Percentiles rank a stretch among this genome's conserved stretches.
Conservation (phyloP, 257 asterid species). For the Ilex asprella region DNA sequence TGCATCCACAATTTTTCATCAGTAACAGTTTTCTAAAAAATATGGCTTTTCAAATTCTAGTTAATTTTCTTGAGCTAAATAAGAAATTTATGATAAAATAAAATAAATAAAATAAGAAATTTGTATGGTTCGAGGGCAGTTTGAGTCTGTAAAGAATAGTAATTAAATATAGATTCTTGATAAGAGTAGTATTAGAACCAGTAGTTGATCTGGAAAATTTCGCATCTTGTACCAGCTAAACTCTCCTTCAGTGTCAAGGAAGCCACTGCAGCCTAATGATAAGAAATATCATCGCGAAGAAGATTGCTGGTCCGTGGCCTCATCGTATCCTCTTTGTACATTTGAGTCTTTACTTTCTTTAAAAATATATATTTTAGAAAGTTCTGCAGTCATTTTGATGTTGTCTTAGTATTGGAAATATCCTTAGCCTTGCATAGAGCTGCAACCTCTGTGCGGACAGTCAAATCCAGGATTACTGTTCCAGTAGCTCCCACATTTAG, state of each 20-base stretch:
- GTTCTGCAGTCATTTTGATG: background rate
- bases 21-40: background rate
- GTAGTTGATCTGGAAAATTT: constrained; percentile 20
- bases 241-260: constrained; percentile 37
- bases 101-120: background rate
- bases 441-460: constrained; percentile 73
- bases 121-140: background rate
- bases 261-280: constrained; percentile 29
- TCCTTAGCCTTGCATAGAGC: constrained; percentile 40
- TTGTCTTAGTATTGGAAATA: background rate
- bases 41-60: background rate
- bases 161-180: background rate
- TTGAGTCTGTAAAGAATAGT: background rate
- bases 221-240: constrained; percentile 29
- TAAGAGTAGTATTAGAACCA: background rate
- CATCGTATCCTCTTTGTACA: constrained; percentile 61
- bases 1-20: too few relatives aligned
- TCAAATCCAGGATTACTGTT: constrained; percentile 64
- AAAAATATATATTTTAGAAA: background rate
- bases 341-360: constrained; percentile 1
- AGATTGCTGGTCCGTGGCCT: constrained; percentile 72
- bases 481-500: constrained; percentile 65
- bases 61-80: background rate
- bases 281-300: constrained; percentile 49
- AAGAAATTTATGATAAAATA: too few relatives aligned